Evolutionary conservation across 352 stramenopile genomes (phyloP).

Genomic region (Globisporangium paddicum): DNA sequence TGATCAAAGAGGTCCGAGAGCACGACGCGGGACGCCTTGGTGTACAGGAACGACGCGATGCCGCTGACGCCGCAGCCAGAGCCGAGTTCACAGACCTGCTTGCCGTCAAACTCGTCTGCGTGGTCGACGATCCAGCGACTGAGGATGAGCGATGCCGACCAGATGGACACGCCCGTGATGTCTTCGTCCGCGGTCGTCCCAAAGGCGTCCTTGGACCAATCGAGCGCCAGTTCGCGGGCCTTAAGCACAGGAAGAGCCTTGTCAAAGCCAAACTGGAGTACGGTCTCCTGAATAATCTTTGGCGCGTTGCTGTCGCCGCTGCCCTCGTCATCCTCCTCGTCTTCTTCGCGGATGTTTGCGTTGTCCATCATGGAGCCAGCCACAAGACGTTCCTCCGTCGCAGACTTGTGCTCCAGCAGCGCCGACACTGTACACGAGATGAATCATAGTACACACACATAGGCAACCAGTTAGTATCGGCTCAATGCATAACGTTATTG

Average conservation of each 20-base stretch:
- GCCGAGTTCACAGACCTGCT: constrained; percentile 78
- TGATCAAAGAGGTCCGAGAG: constrained; percentile 83
- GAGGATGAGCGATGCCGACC: constrained; percentile 83
- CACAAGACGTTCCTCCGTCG: constrained; percentile 69
- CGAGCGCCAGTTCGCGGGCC: constrained; percentile 71
- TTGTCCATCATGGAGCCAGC: constrained; percentile 71
- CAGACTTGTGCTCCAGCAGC: constrained; percentile 75
- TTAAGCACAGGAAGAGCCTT: constrained; percentile 49
- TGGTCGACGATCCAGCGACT: constrained; percentile 82
- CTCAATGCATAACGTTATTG: background rate
- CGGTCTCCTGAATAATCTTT: constrained; percentile 77
- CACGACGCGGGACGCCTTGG: constrained; percentile 63
- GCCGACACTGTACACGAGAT: constrained; percentile 38
- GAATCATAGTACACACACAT: background rate
- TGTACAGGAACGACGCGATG: constrained; percentile 75
- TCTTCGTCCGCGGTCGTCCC: constrained; percentile 76
- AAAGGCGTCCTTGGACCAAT: constrained; percentile 84
- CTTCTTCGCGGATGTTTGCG: constrained; percentile 56
- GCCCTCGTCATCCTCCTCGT: constrained; percentile 52
- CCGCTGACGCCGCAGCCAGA: constrained; percentile 83
- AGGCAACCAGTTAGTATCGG: background rate
- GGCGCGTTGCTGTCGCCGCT: constrained; percentile 38
- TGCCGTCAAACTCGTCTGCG: constrained; percentile 50
- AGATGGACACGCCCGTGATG: constrained; percentile 86
- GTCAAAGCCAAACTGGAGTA: constrained; percentile 78